A percentile compares a stretch with the other conserved stretches of the same genome.
Evolutionary conservation across 2,329 filamentous ascomycete species (phyloP).

Genomic region (Monosporascus cannonballus): DNA sequence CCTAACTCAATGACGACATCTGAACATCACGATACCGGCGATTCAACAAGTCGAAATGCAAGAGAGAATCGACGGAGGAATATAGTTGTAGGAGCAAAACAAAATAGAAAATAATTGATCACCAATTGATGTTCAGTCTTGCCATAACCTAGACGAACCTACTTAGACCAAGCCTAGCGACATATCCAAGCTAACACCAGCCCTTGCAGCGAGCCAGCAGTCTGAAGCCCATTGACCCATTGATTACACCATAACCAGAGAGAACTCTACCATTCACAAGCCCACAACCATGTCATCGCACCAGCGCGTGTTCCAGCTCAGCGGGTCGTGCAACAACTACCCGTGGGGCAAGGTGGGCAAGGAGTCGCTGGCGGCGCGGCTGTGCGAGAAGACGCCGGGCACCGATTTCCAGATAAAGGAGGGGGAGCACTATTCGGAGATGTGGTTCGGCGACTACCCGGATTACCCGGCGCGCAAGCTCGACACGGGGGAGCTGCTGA

Average conservation of each 20-base stretch:
- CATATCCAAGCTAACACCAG: too few species aligned
- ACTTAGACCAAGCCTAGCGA: too few species aligned
- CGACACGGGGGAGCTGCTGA: conserved; percentile 55
- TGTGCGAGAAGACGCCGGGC: conserved; percentile 60
- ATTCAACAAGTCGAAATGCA: background rate
- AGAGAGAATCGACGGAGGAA: too few species aligned
- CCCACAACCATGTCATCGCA: conserved; percentile 12
- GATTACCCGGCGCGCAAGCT: conserved; percentile 60
- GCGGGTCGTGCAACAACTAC: conserved; percentile 51
- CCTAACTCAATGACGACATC: conserved; percentile 20
- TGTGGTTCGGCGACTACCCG: conserved; percentile 76
- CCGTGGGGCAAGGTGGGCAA: conserved; percentile 65
- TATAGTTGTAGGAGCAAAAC: too few species aligned
- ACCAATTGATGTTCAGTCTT: too few species aligned
- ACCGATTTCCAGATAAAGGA: conserved; percentile 59
- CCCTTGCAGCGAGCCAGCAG: too few species aligned
- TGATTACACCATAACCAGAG: background rate
- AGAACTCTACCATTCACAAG: background rate
- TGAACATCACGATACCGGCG: conserved; percentile 9
- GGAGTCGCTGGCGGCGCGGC: conserved; percentile 57
- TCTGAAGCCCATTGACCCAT: background rate
- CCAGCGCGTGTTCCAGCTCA: conserved; percentile 37
- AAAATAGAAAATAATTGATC: too few species aligned
- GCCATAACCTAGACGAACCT: too few species aligned
- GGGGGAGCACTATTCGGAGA: conserved; percentile 54